Evolutionary conservation across 495 filamentous ascomycete species (phyloP).

Genomic region (Lasiosphaeria miniovina): DNA sequence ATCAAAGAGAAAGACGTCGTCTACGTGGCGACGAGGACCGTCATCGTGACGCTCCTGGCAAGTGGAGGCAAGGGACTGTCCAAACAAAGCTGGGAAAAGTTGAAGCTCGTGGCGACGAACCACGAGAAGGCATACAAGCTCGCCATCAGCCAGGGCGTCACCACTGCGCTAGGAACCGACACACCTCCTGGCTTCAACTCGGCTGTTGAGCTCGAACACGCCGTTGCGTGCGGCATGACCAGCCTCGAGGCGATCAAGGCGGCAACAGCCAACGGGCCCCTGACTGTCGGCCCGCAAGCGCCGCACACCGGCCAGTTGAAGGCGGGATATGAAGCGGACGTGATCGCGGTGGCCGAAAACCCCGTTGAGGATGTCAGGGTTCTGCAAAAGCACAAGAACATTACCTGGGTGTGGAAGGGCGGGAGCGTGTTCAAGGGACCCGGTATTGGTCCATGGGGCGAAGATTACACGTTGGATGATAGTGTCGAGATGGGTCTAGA

Average conservation of each 20-base stretch:
- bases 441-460: constrained; percentile 36
- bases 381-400: constrained; percentile 38
- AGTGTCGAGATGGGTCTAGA: neutral
- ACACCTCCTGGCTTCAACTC: constrained; percentile 38
- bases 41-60: constrained; percentile 36
- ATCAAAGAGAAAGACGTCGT: constrained; percentile 46
- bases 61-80: constrained; percentile 30
- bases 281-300: constrained; percentile 43
- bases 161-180: constrained; percentile 46
- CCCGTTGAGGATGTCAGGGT: constrained; percentile 47
- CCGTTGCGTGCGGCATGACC: constrained; percentile 49
- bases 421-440: constrained; percentile 43
- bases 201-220: constrained; percentile 47
- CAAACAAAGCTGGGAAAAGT: constrained; percentile 40
- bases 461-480: constrained; percentile 16
- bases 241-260: constrained; percentile 52
- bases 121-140: constrained; percentile 21
- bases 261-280: constrained; percentile 48
- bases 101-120: constrained; percentile 21
- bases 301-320: constrained; percentile 48
- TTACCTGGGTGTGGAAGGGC: constrained; percentile 48
- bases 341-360: constrained; percentile 44
- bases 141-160: constrained; percentile 40
- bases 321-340: constrained; percentile 48
- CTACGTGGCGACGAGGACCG: constrained; percentile 43